These are phyloP conservation scores for Acacia crassicarpa DNA, from an alignment of 306 rosid species.

Conservation along the genomic window DNA sequence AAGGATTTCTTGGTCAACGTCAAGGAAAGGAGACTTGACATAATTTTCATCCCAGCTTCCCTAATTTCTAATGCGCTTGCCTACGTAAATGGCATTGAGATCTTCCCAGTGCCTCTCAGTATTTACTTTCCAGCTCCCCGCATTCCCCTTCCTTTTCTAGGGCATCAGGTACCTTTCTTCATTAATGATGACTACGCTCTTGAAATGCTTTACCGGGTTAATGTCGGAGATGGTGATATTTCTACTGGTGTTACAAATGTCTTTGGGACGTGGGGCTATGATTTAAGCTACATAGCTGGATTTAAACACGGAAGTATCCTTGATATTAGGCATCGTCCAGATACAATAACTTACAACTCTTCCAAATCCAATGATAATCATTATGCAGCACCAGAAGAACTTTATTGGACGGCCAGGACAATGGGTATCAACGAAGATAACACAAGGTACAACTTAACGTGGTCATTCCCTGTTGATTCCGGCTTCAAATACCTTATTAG, in stretches of 20 bases:
- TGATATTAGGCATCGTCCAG: rapidly evolving
- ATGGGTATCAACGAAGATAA: slow-evolving; percentile 36
- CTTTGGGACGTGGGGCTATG: slow-evolving; percentile 36
- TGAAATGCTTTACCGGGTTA: slow-evolving; percentile 34
- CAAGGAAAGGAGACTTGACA: slow-evolving; percentile 32
- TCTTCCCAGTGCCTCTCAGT: slow-evolving; percentile 56
- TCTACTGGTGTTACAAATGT: neutral
- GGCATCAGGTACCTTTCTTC: slow-evolving; percentile 11
- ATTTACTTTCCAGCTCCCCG: slow-evolving; percentile 40
- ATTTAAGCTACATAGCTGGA: slow-evolving; percentile 23
- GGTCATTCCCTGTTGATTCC: slow-evolving; percentile 44
- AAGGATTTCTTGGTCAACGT: slow-evolving; percentile 45
- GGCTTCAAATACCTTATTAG: slow-evolving; percentile 43
- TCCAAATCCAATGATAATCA: neutral
- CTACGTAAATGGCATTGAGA: slow-evolving; percentile 70
- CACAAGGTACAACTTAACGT: slow-evolving; percentile 39
- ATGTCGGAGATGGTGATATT: neutral
- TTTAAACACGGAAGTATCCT: slow-evolving; percentile 29
- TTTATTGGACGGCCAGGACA: slow-evolving; percentile 38
- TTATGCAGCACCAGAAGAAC: slow-evolving; percentile 33
- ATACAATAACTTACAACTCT: neutral
- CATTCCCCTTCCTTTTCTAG: slow-evolving; percentile 33
- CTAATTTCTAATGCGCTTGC: slow-evolving; percentile 41
- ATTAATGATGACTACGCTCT: slow-evolving; percentile 35
- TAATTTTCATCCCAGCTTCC: slow-evolving; percentile 46